A percentile compares a stretch with the other conserved stretches of the same genome.
Conservation (phyloP, 495 filamentous ascomycete species). For the Cudoniella acicularis region DNA sequence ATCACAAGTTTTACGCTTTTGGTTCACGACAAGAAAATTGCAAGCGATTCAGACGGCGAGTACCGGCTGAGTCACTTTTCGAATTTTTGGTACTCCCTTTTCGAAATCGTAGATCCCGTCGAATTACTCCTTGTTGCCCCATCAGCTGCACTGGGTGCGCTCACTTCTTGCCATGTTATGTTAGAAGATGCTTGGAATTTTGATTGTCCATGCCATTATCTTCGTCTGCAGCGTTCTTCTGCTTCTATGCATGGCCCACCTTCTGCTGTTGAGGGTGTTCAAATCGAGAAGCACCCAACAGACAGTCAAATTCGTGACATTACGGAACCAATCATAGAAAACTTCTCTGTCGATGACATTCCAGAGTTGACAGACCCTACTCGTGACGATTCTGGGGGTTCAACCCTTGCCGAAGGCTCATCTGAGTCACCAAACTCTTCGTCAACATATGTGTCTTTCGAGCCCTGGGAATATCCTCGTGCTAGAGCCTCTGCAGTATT, state of each 20-base stretch:
- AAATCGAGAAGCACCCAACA: background rate
- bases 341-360: background rate
- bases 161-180: slow-evolving; percentile 37
- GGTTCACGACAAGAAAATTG: slow-evolving; percentile 5
- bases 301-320: background rate
- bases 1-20: slow-evolving; percentile 18
- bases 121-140: slow-evolving; percentile 40
- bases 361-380: background rate
- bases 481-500: slow-evolving; percentile 10
- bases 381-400: background rate
- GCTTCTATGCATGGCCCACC: background rate
- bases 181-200: slow-evolving; percentile 38
- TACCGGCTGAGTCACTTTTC: slow-evolving; percentile 15
- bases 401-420: background rate
- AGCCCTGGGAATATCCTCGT: background rate
- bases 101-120: slow-evolving; percentile 37
- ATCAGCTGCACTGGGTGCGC: slow-evolving; percentile 33
- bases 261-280: background rate
- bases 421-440: background rate
- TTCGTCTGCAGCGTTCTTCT: slow-evolving; percentile 27
- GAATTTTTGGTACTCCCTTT: slow-evolving; percentile 41
- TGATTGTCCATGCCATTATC: slow-evolving; percentile 37
- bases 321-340: background rate
- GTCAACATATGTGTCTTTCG: background rate
- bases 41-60: slow-evolving; percentile 7